These are phyloP conservation scores for Alternaria hordeiaustralica DNA, from an alignment of 2,329 filamentous ascomycete species.

Conservation along the genomic window DNA sequence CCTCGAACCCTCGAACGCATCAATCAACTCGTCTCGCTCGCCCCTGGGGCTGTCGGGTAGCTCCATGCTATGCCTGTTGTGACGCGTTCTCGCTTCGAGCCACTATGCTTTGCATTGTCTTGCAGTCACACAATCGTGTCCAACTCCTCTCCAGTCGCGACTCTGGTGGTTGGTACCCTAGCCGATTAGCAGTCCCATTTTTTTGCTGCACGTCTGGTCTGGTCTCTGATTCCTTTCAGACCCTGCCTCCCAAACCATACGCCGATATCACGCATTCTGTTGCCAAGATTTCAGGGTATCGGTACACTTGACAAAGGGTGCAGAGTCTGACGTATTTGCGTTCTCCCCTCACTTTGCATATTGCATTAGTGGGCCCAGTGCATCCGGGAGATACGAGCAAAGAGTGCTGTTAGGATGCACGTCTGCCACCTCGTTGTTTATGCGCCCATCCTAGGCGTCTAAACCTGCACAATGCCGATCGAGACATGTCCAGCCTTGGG, in stretches of 20 bases:
- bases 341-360: slow-evolving; percentile 37
- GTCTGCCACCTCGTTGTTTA: slow-evolving; percentile 42
- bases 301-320: slow-evolving; percentile 37
- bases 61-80: slow-evolving; percentile 43
- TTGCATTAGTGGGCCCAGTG: slow-evolving; percentile 42
- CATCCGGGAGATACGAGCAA: slow-evolving; percentile 34
- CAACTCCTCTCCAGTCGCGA: slow-evolving; percentile 45
- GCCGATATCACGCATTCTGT: slow-evolving; percentile 29
- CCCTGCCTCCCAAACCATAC: slow-evolving; percentile 13
- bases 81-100: slow-evolving; percentile 41
- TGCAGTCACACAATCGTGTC: slow-evolving; percentile 46
- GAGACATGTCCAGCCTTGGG: slow-evolving; percentile 43
- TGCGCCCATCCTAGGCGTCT: slow-evolving; percentile 41
- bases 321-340: slow-evolving; percentile 43
- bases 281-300: slow-evolving; percentile 39
- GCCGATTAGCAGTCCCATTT: slow-evolving; percentile 35
- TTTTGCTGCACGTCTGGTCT: slow-evolving; percentile 30
- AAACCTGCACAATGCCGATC: slow-evolving; percentile 41
- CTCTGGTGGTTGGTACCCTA: slow-evolving; percentile 41
- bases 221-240: slow-evolving; percentile 37
- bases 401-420: slow-evolving; percentile 23
- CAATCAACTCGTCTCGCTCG: slow-evolving; percentile 40
- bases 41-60: slow-evolving; percentile 32
- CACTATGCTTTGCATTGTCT: slow-evolving; percentile 42
- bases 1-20: slow-evolving; percentile 42